Conservation (phyloP, 2,329 filamentous ascomycete genomes). For the Aspergillus sp. region DNA sequence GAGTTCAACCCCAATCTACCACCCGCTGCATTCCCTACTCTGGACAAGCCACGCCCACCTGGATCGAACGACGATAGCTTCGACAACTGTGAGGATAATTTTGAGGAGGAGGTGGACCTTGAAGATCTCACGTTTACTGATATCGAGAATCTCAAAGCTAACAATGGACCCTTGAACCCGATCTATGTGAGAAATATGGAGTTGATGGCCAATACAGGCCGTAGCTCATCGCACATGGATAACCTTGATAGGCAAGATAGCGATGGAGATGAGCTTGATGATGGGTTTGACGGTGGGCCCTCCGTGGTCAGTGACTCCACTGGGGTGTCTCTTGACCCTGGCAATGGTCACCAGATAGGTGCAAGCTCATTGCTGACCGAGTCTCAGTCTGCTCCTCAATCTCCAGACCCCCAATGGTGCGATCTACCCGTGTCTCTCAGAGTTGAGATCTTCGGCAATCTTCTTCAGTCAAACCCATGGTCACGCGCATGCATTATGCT, state of each 20-base stretch:
- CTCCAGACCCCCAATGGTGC: conserved; percentile 28
- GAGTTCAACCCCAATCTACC: conserved; percentile 34
- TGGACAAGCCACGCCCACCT: conserved; percentile 21
- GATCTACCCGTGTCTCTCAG: conserved; percentile 33
- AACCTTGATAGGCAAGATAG: conserved; percentile 22
- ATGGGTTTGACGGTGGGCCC: background rate
- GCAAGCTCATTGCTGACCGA: background rate
- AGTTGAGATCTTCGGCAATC: conserved; percentile 37
- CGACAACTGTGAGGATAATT: background rate
- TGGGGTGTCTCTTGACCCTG: background rate
- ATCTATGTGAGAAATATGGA: conserved; percentile 31
- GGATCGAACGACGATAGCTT: background rate
- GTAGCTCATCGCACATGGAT: background rate
- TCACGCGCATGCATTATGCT: conserved; percentile 22
- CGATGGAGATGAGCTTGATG: conserved; percentile 9
- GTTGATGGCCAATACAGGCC: conserved; percentile 12
- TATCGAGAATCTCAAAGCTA: conserved; percentile 25
- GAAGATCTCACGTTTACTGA: conserved; percentile 12
- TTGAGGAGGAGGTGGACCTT: background rate
- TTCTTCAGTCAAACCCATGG: conserved; percentile 25
- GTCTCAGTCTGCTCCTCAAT: background rate
- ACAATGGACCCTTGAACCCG: conserved; percentile 29
- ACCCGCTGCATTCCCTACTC: conserved; percentile 44
- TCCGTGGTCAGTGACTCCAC: background rate
- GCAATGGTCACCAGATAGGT: background rate